Percentiles rank a stretch among this genome's conserved stretches.
Conservation (phyloP, 805 yeast genomes). For the Candida koratica region DNA sequence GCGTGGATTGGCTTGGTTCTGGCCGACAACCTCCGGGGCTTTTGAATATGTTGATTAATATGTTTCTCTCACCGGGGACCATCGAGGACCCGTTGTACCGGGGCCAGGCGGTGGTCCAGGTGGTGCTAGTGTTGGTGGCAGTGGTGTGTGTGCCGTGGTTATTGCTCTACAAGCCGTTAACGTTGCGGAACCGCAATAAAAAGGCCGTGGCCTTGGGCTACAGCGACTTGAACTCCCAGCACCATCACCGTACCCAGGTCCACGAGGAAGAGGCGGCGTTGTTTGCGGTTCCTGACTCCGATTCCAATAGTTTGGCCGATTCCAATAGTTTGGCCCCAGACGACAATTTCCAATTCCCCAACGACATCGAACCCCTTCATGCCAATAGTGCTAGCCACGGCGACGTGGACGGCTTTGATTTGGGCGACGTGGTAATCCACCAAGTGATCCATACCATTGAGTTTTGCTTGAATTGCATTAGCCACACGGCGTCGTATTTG, state of each 20-base stretch:
- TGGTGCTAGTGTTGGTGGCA: constrained; percentile 54
- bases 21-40: constrained; percentile 66
- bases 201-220: constrained; percentile 35
- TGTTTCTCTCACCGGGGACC: constrained; percentile 71
- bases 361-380: constrained; percentile 37
- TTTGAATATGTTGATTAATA: constrained; percentile 68
- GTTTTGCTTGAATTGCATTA: constrained; percentile 73
- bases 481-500: constrained; percentile 75
- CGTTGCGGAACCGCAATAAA: constrained; percentile 35
- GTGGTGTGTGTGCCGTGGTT: constrained; percentile 74
- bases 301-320: constrained; percentile 12
- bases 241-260: constrained; percentile 26
- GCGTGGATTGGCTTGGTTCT: constrained; percentile 63
- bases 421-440: constrained; percentile 72
- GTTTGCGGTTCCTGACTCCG: constrained; percentile 14
- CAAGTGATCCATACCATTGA: constrained; percentile 81
- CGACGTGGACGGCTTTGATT: constrained; percentile 32
- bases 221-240: constrained; percentile 31
- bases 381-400: constrained; percentile 37
- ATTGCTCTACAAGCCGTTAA: constrained; percentile 60
- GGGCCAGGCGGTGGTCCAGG: constrained; percentile 61
- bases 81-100: constrained; percentile 63
- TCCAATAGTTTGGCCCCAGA: constrained; percentile 4
- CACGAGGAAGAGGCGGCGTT: constrained; percentile 41
- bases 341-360: constrained; percentile 31